phyloP scores from a whole-genome alignment of 345 rosid genomes.

The Dovyalis caffra region DNA sequence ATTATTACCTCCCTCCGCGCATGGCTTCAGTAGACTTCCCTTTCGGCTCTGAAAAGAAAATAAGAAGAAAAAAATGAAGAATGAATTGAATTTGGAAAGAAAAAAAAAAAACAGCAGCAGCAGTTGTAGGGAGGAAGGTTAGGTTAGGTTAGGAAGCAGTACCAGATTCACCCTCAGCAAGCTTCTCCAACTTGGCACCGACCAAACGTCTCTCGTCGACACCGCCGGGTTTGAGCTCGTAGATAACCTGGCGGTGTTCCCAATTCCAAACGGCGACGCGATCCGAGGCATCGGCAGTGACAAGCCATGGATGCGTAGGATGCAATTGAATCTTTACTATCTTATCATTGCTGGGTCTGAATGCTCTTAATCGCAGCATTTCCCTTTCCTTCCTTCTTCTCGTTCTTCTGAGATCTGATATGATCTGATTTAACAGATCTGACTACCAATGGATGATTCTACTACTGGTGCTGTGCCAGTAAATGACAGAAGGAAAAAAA shows the following conservation, averaged over 20 bases:
- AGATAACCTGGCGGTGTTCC: slow-evolving; percentile 99
- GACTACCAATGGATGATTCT: too few relatives aligned
- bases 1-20: slow-evolving; percentile 83
- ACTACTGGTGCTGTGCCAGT: too few relatives aligned
- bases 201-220: slow-evolving; percentile 96
- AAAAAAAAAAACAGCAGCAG: background rate
- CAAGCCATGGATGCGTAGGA: slow-evolving; percentile 99
- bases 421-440: background rate
- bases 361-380: slow-evolving; percentile 90
- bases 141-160: background rate
- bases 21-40: slow-evolving; percentile 93
- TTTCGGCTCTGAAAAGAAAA: slow-evolving; percentile 46
- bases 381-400: slow-evolving; percentile 9
- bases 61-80: background rate
- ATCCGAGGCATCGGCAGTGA: slow-evolving; percentile 93
- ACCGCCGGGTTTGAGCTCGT: slow-evolving; percentile 95
- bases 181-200: slow-evolving; percentile 96
- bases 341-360: slow-evolving; percentile 76
- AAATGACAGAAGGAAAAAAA: too few relatives aligned
- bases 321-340: slow-evolving; percentile 92
- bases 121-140: background rate
- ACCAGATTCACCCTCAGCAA: slow-evolving; percentile 97
- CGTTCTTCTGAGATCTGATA: slow-evolving; percentile 10
- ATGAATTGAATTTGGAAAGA: background rate
- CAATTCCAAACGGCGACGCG: slow-evolving; percentile 98